These are phyloP conservation scores for Glarea lozoyensis DNA, from an alignment of 495 filamentous ascomycete species.

Conservation along the genomic window DNA sequence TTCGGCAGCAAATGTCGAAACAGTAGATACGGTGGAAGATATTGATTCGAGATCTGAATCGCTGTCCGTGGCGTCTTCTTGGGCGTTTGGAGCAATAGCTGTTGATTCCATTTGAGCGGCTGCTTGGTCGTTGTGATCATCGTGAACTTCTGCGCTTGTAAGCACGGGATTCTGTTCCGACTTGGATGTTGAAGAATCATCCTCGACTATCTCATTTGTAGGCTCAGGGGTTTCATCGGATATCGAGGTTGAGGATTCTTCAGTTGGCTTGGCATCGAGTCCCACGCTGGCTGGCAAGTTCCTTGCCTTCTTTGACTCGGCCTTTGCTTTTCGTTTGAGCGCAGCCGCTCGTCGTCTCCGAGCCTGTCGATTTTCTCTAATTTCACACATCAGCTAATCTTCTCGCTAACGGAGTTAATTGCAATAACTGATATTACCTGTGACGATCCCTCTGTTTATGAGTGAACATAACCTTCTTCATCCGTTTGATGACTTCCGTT, in stretches of 20 bases:
- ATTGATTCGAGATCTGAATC: conserved; percentile 10
- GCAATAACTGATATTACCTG: too few species aligned
- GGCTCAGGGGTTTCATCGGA: too few species aligned
- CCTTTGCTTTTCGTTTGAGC: conserved; percentile 13
- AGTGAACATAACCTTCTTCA: conserved; percentile 39
- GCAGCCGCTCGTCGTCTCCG: conserved; percentile 18
- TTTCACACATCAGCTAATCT: conserved; percentile 29
- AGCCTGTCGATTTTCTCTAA: conserved; percentile 23
- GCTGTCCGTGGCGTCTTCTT: conserved; percentile 1
- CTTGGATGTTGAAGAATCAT: too few species aligned
- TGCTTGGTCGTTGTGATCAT: not conserved
- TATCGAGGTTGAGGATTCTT: too few species aligned
- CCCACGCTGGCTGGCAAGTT: too few species aligned
- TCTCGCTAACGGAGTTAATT: too few species aligned
- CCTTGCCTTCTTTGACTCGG: not conserved
- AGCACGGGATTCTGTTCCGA: too few species aligned
- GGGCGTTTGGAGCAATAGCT: not conserved
- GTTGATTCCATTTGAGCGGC: not conserved
- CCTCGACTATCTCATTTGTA: too few species aligned
- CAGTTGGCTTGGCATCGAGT: too few species aligned
- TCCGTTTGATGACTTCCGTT: conserved; percentile 45
- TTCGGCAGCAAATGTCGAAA: conserved; percentile 4
- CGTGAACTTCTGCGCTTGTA: too few species aligned
- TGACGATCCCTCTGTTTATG: too few species aligned
- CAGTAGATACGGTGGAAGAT: conserved; percentile 13